Conservation (phyloP, 495 filamentous ascomycete species). For the Cladorrhinum samala region DNA sequence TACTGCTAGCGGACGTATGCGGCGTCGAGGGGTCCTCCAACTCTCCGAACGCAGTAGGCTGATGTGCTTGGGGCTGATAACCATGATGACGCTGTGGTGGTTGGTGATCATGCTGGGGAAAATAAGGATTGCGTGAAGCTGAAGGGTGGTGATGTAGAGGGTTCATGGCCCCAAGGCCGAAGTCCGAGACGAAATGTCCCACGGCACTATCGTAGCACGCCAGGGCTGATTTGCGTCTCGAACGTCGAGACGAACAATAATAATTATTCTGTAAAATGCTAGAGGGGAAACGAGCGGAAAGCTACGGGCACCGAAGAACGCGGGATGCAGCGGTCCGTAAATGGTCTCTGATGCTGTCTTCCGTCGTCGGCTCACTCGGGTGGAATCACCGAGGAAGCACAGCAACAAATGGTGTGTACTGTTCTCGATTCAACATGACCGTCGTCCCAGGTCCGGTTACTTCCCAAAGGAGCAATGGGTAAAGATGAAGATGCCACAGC, state of each 20-base stretch:
- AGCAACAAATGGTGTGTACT: no score
- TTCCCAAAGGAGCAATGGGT: neutral
- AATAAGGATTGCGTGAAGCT: conserved; percentile 5
- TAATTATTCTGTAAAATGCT: no score
- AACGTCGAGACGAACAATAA: neutral
- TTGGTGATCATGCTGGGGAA: neutral
- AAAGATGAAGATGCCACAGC: neutral
- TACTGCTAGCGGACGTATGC: conserved; percentile 27
- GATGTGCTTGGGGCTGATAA: neutral
- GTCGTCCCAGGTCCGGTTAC: neutral
- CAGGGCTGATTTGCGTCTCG: conserved; percentile 22
- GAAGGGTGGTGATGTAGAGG: conserved; percentile 6
- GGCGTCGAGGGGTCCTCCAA: conserved; percentile 28
- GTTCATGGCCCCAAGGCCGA: conserved; percentile 21
- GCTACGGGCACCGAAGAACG: no score
- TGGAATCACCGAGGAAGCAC: no score
- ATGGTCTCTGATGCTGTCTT: neutral
- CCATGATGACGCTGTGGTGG: neutral
- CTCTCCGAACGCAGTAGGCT: conserved; percentile 13
- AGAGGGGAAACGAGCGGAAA: no score
- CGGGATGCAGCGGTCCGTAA: no score
- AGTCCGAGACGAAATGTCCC: conserved; percentile 29
- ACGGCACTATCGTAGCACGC: conserved; percentile 26
- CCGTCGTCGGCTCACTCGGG: no score
- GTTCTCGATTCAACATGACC: no score